Percentiles rank a stretch among this genome's conserved stretches.
Conservation (phyloP, 768 basidiomycete species). For the Leccinum subgranulosum region DNA sequence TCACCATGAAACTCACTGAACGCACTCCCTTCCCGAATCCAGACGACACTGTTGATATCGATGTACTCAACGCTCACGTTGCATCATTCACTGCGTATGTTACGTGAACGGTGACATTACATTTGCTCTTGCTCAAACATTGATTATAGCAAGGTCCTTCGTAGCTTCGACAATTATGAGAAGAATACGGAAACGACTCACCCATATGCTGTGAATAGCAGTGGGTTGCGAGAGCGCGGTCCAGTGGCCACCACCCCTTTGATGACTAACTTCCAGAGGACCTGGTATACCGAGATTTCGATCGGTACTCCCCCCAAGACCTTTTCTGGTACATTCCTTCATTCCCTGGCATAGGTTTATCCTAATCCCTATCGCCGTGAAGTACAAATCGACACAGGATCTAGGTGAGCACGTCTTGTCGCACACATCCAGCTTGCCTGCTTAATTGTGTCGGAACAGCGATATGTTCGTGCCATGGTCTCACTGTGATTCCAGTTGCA, state of each 20-base stretch:
- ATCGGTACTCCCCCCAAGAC: neutral
- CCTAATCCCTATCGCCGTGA: neutral
- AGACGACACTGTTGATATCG: neutral
- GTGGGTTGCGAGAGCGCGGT: neutral
- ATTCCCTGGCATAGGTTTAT: neutral
- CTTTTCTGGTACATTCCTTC: neutral
- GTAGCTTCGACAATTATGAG: neutral
- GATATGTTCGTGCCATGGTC: neutral
- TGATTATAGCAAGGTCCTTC: neutral
- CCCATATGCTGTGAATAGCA: neutral
- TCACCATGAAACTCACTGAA: neutral
- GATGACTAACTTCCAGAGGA: neutral
- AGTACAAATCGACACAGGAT: neutral
- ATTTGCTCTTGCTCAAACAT: neutral
- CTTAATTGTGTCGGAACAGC: neutral
- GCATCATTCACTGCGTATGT: neutral
- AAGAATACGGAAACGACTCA: neutral
- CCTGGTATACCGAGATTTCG: neutral
- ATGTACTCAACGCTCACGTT: neutral
- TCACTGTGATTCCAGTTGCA: neutral
- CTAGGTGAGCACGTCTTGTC: neutral
- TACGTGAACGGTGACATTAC: neutral
- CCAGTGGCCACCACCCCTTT: neutral
- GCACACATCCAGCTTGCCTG: neutral
- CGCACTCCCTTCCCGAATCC: neutral